A percentile compares a stretch with the other conserved stretches of the same genome.
phyloP scores from a whole-genome alignment of 1,139 yeast genomes.

The Blastobotrys apis region DNA sequence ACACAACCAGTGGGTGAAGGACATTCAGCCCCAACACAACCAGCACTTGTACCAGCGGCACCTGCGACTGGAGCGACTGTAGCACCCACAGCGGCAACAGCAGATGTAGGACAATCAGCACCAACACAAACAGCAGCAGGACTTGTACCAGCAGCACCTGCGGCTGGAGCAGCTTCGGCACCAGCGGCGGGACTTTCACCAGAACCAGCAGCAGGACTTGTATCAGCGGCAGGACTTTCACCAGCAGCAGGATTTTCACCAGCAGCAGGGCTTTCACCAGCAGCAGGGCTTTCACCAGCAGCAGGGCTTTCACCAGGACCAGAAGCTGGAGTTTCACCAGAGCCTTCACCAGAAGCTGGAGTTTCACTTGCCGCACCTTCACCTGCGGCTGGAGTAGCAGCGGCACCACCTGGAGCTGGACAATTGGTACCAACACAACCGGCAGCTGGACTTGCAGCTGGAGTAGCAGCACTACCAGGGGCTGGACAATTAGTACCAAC shows the following conservation, averaged over 20 bases:
- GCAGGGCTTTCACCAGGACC: not conserved
- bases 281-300: not conserved
- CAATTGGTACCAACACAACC: not conserved
- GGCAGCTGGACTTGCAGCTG: not conserved
- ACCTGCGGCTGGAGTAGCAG: not conserved
- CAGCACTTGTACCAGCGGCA: constrained; percentile 1
- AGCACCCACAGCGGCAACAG: constrained; percentile 3
- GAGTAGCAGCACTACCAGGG: not conserved
- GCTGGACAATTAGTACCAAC: not conserved
- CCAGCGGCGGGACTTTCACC: constrained; percentile 1
- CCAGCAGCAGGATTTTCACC: not conserved
- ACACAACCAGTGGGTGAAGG: not conserved
- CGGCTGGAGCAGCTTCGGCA: not conserved
- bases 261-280: not conserved
- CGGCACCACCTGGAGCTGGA: constrained; percentile 1
- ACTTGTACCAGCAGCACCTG: not conserved
- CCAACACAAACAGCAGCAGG: not conserved
- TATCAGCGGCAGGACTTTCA: not conserved
- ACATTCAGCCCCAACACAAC: not conserved
- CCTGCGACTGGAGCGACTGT: constrained; percentile 6
- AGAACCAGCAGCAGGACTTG: not conserved
- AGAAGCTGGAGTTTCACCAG: not conserved
- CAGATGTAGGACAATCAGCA: not conserved
- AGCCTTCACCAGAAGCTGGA: constrained; percentile 7
- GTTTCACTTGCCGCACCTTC: not conserved